A percentile compares a stretch with the other conserved stretches of the same genome.
These are phyloP conservation scores for Metschnikowia cubensis DNA, from an alignment of 805 yeast species.

Conservation along the genomic window DNA sequence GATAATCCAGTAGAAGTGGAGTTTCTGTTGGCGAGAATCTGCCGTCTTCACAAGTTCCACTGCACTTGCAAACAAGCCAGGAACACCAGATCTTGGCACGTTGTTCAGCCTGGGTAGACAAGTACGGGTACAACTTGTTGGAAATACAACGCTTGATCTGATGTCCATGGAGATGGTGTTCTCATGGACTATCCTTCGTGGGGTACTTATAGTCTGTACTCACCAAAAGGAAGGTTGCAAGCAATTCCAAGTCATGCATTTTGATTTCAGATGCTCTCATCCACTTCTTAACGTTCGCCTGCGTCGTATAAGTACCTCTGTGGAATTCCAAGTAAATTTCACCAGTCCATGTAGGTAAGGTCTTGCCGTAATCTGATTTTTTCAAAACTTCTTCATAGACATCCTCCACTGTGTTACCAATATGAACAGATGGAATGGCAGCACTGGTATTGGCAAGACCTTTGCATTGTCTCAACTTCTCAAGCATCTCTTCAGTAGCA, in stretches of 20 bases:
- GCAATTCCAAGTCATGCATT: conserved; percentile 79
- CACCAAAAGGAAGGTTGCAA: conserved; percentile 74
- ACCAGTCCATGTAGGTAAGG: conserved; percentile 85
- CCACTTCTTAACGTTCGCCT: conserved; percentile 76
- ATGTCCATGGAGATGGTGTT: conserved; percentile 42
- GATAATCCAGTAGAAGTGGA: conserved; percentile 37
- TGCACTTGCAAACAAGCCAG: conserved; percentile 50
- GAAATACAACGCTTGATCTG: conserved; percentile 59
- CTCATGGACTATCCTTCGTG: conserved; percentile 51
- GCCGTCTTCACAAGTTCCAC: conserved; percentile 20
- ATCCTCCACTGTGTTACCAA: conserved; percentile 75
- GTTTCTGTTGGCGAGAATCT: conserved; percentile 5
- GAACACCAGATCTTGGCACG: conserved; percentile 46
- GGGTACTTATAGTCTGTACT: conserved; percentile 64
- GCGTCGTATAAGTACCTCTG: conserved; percentile 95
- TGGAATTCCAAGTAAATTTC: conserved; percentile 93
- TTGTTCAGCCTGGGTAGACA: conserved; percentile 27
- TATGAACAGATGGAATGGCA: conserved; percentile 72
- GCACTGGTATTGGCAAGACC: conserved; percentile 82
- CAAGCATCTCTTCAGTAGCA: conserved; percentile 90
- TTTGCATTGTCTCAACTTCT: conserved; percentile 85
- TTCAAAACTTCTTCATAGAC: conserved; percentile 66
- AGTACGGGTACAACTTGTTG: conserved; percentile 30
- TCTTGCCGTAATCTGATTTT: conserved; percentile 59
- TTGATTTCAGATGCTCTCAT: conserved; percentile 74